phyloP scores from a whole-genome alignment of 164 flowering plant species.

The Euptelea pleiosperma region DNA sequence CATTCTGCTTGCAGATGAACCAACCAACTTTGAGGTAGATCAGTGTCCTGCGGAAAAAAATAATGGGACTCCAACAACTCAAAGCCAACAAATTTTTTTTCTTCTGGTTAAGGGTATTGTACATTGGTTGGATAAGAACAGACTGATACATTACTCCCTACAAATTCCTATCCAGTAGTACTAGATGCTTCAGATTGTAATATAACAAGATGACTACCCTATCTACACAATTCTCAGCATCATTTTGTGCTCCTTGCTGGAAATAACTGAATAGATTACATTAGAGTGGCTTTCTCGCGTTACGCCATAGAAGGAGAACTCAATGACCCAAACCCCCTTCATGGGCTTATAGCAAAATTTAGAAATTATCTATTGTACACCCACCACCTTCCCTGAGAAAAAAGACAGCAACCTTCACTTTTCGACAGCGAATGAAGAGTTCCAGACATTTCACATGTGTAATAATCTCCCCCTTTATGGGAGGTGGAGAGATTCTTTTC shows the following conservation, averaged over 20 bases:
- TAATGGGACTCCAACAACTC: slow-evolving; percentile 20
- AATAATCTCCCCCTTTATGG: too few species aligned
- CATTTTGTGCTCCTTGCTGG: slow-evolving; percentile 33
- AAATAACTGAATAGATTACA: slow-evolving; percentile 22
- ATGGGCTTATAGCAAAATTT: slow-evolving; percentile 45
- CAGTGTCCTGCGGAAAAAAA: slow-evolving; percentile 1
- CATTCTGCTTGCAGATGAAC: neutral
- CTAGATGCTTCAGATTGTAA: slow-evolving; percentile 31
- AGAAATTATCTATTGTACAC: slow-evolving; percentile 34
- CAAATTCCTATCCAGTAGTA: slow-evolving; percentile 17
- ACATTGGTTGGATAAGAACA: slow-evolving; percentile 31
- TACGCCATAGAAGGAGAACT: slow-evolving; percentile 54
- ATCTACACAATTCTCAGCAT: slow-evolving; percentile 50
- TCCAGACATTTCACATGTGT: too few species aligned
- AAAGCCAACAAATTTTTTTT: slow-evolving; percentile 25
- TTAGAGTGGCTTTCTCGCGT: slow-evolving; percentile 27
- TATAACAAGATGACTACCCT: slow-evolving; percentile 46
- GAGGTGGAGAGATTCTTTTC: too few species aligned
- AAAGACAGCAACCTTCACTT: slow-evolving; percentile 12
- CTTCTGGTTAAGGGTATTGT: slow-evolving; percentile 40
- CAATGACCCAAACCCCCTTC: slow-evolving; percentile 46
- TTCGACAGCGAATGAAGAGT: slow-evolving; percentile 10
- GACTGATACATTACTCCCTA: slow-evolving; percentile 21
- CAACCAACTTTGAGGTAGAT: neutral
- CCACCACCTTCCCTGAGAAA: slow-evolving; percentile 24